A percentile compares a stretch with the other conserved stretches of the same genome.
These are phyloP conservation scores for Saccharomyces mikatae DNA, from an alignment of 805 yeast genomes.

Conservation along the genomic window DNA sequence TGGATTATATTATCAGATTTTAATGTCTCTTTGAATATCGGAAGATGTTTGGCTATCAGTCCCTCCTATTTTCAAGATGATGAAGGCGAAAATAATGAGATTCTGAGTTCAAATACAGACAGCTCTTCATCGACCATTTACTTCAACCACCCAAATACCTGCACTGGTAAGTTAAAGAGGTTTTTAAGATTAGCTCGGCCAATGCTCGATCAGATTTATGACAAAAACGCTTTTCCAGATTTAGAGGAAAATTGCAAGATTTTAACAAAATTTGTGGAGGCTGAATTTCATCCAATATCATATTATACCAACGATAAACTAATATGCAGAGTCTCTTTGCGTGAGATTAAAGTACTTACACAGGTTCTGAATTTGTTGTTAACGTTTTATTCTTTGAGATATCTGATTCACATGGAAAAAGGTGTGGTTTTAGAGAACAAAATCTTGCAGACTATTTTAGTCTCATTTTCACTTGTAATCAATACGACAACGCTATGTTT, in stretches of 20 bases:
- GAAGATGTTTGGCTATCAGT: slow-evolving; percentile 13
- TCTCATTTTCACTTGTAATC: slow-evolving; percentile 12
- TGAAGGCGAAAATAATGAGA: background rate
- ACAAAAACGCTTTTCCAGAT: slow-evolving; percentile 10
- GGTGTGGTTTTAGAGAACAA: slow-evolving; percentile 5
- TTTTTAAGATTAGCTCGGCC: slow-evolving; percentile 14
- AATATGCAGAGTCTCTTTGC: slow-evolving; percentile 3
- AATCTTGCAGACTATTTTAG: slow-evolving; percentile 8
- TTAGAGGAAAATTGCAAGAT: background rate
- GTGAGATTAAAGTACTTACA: background rate
- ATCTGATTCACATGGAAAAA: slow-evolving; percentile 9
- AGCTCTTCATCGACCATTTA: background rate
- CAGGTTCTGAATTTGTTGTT: slow-evolving; percentile 1
- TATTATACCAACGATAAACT: slow-evolving; percentile 6
- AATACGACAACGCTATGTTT: slow-evolving; percentile 7
- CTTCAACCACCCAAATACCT: background rate
- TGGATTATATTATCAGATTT: slow-evolving; percentile 23
- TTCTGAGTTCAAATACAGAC: background rate
- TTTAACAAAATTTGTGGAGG: slow-evolving; percentile 7
- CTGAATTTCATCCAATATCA: slow-evolving; percentile 10
- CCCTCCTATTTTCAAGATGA: slow-evolving; percentile 5
- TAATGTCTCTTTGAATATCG: slow-evolving; percentile 19
- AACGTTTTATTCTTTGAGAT: slow-evolving; percentile 12
- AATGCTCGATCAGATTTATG: slow-evolving; percentile 8
- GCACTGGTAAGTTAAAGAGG: slow-evolving; percentile 9